Percentiles rank a stretch among this genome's conserved stretches.
Evolutionary conservation across 1,284 basidiomycete species (phyloP).

Genomic region (Pterulicium gracile): DNA sequence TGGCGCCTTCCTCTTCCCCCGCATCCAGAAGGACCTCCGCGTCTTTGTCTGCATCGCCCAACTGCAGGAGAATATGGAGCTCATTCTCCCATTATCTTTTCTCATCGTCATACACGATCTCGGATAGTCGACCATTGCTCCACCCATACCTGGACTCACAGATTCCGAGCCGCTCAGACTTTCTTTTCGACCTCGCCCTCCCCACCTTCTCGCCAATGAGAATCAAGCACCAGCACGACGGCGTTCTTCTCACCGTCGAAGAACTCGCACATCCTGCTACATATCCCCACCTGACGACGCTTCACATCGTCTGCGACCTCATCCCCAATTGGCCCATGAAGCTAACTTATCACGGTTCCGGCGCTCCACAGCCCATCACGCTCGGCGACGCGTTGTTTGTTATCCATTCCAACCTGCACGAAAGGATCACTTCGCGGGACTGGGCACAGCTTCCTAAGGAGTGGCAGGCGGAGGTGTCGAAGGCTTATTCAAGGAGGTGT

Average conservation of each 20-base stretch:
- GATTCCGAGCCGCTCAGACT: background rate
- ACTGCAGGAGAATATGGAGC: background rate
- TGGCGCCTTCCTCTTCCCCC: background rate
- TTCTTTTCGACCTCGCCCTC: background rate
- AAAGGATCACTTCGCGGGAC: background rate
- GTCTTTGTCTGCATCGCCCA: background rate
- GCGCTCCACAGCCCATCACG: background rate
- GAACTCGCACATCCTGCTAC: background rate
- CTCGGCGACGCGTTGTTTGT: background rate
- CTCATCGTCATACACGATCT: background rate
- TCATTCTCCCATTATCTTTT: background rate
- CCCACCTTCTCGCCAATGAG: background rate
- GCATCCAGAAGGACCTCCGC: background rate
- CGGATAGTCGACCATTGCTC: background rate
- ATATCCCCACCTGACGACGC: background rate
- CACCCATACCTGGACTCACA: background rate
- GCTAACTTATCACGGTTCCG: background rate
- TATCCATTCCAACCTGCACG: background rate
- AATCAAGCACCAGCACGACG: background rate
- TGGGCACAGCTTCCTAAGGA: background rate
- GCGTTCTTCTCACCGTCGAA: background rate
- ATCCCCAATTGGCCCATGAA: background rate
- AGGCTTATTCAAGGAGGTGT: background rate
- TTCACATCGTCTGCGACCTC: background rate
- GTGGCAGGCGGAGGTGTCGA: background rate